Evolutionary conservation across 257 asterid genomes (phyloP).

Genomic region (Echites panduratus): DNA sequence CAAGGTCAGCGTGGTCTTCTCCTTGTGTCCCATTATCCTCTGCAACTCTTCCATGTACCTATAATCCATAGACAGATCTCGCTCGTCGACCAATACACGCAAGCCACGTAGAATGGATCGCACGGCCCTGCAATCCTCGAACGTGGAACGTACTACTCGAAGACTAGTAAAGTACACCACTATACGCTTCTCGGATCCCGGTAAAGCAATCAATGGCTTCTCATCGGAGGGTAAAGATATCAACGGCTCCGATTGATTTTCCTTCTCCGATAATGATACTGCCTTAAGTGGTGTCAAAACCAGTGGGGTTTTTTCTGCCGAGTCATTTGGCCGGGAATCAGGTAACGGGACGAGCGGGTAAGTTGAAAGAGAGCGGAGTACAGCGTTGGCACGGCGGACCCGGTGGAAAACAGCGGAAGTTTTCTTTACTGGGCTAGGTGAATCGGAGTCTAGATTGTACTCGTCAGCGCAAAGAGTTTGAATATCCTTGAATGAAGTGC

Average conservation of each 20-base stretch:
- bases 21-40: slow-evolving; percentile 45
- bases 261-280: neutral
- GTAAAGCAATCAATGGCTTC: slow-evolving; percentile 27
- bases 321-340: slow-evolving; percentile 8
- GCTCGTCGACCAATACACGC: slow-evolving; percentile 76
- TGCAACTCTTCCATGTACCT: slow-evolving; percentile 69
- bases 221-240: slow-evolving; percentile 61
- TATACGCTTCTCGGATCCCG: slow-evolving; percentile 58
- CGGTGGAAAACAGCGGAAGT: slow-evolving; percentile 64
- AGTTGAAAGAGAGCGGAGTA: slow-evolving; percentile 48
- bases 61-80: slow-evolving; percentile 83
- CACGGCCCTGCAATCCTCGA: slow-evolving; percentile 76
- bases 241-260: slow-evolving; percentile 23
- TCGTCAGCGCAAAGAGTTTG: slow-evolving; percentile 52
- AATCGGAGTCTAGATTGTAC: slow-evolving; percentile 11
- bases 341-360: slow-evolving; percentile 15
- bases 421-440: slow-evolving; percentile 21
- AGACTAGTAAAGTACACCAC: slow-evolving; percentile 83
- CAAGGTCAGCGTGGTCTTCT: slow-evolving; percentile 42
- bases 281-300: slow-evolving; percentile 1
- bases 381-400: slow-evolving; percentile 46
- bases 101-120: slow-evolving; percentile 58
- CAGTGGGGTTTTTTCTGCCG: neutral
- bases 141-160: slow-evolving; percentile 73
- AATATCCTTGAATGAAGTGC: slow-evolving; percentile 82